phyloP scores from a whole-genome alignment of 2,329 filamentous ascomycete genomes.

The Tolypocladium nubicola region DNA sequence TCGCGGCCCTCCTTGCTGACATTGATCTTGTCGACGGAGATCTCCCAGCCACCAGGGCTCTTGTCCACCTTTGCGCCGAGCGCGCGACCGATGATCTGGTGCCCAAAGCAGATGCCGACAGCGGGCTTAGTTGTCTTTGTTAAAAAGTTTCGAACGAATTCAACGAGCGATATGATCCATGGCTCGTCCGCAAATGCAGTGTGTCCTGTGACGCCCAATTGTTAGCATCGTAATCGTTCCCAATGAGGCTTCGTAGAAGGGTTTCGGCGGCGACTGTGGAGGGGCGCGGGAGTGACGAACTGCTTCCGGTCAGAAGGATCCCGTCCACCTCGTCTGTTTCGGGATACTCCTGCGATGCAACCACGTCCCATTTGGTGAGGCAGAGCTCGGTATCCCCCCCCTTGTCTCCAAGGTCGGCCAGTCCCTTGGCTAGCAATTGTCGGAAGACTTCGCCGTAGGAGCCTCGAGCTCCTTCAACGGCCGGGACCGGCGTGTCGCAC shows the following conservation, averaged over 20 bases:
- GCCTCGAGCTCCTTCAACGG: conserved; percentile 13
- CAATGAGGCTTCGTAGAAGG: not conserved
- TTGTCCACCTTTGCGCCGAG: conserved; percentile 25
- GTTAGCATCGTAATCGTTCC: not conserved
- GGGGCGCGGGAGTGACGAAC: conserved; percentile 9
- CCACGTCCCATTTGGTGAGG: conserved; percentile 19
- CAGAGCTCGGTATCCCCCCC: conserved; percentile 11
- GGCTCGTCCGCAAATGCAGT: conserved; percentile 26
- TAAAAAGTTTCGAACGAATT: conserved; percentile 19
- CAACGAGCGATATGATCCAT: conserved; percentile 29
- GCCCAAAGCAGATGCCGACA: conserved; percentile 35
- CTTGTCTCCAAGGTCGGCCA: conserved; percentile 10
- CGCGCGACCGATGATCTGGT: conserved; percentile 32
- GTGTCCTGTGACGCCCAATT: conserved; percentile 11
- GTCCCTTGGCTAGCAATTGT: conserved; percentile 14
- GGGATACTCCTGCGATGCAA: conserved; percentile 16
- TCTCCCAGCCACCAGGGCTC: conserved; percentile 28
- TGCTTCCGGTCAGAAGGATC: conserved; percentile 22
- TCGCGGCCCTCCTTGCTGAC: conserved; percentile 25
- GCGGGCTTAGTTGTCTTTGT: conserved; percentile 19
- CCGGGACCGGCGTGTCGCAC: conserved; percentile 19
- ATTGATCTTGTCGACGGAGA: conserved; percentile 25
- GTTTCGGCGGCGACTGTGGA: not conserved
- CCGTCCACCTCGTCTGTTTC: conserved; percentile 15
- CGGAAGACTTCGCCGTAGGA: conserved; percentile 21